Conservation (phyloP, 2,329 filamentous ascomycete species). For the Beauveria sp. region DNA sequence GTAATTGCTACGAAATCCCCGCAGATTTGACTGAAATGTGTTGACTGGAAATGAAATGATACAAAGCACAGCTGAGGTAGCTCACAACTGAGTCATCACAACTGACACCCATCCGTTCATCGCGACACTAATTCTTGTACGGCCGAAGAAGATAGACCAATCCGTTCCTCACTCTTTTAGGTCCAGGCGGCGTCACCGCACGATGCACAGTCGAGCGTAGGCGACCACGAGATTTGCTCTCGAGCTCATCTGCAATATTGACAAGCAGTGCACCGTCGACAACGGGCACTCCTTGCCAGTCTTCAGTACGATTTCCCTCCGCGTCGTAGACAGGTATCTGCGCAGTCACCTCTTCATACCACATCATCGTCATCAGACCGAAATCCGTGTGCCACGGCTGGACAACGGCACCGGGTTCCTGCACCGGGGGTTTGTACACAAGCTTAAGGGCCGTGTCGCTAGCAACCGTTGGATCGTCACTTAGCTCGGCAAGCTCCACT, state of each 20-base stretch:
- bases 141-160: conserved; percentile 5
- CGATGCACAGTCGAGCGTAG: neutral
- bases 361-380: conserved; percentile 6
- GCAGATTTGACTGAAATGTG: no score
- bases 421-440: conserved; percentile 5
- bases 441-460: conserved; percentile 9
- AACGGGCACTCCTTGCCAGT: neutral
- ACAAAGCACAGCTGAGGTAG: neutral
- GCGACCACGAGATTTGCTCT: neutral
- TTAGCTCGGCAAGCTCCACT: neutral
- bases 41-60: no score
- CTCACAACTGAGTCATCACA: neutral
- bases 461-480: neutral
- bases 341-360: neutral
- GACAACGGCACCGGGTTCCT: conserved; percentile 1
- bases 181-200: neutral
- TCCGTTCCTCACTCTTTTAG: neutral
- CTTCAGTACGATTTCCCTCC: neutral
- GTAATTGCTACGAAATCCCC: neutral
- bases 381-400: conserved; percentile 4
- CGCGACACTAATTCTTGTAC: neutral
- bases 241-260: conserved; percentile 5
- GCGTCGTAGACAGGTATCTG: conserved; percentile 3
- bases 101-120: neutral
- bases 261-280: neutral